phyloP scores from a whole-genome alignment of 2,329 filamentous ascomycete genomes.

The Fusarium continuum region DNA sequence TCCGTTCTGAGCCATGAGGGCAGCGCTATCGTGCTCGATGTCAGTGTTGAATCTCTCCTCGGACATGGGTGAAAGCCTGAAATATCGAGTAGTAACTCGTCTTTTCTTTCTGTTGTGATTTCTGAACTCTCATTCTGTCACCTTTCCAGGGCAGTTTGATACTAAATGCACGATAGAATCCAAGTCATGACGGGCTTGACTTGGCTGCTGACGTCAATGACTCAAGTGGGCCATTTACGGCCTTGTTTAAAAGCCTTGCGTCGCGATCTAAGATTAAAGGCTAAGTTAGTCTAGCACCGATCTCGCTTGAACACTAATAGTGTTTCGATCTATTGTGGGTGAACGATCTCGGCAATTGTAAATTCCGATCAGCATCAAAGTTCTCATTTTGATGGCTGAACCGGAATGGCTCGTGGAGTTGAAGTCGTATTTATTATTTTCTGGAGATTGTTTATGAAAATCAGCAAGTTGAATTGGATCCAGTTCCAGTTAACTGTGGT shows the following conservation, averaged over 20 bases:
- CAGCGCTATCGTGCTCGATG: conserved; percentile 21
- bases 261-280: conserved; percentile 7
- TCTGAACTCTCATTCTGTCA: background rate
- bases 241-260: background rate
- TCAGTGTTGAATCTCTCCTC: background rate
- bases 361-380: background rate
- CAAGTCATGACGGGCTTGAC: conserved; percentile 35
- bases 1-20: conserved; percentile 25
- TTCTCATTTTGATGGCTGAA: no score
- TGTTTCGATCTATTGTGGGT: background rate
- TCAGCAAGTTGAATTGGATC: background rate
- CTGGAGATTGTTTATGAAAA: no score
- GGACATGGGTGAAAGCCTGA: conserved; percentile 22
- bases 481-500: no score
- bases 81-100: background rate
- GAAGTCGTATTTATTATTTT: no score
- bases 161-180: background rate
- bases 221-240: conserved; percentile 8
- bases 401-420: no score
- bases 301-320: conserved; percentile 7
- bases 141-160: background rate
- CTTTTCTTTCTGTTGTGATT: no score
- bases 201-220: conserved; percentile 33
- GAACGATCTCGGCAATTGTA: background rate
- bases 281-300: conserved; percentile 1